Percentiles rank a stretch among this genome's conserved stretches.
These are phyloP conservation scores for Streptanthus diversifolius DNA, from an alignment of 345 rosid genomes.

Conservation along the genomic window DNA sequence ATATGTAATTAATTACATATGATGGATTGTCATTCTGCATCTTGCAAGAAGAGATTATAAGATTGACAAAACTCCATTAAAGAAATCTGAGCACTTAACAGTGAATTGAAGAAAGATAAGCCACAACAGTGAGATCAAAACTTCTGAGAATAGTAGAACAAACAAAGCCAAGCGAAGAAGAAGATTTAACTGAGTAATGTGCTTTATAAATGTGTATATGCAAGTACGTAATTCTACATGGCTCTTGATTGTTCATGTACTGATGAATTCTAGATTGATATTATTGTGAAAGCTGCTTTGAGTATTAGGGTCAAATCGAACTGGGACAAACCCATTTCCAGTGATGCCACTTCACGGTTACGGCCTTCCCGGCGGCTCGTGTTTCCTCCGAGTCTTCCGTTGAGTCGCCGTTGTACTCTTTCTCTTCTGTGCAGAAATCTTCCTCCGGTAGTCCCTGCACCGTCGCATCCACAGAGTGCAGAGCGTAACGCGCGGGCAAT, in stretches of 20 bases:
- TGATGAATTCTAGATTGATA: neutral
- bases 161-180: neutral
- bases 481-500: constrained; percentile 65
- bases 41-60: neutral
- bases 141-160: constrained; percentile 1
- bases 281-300: neutral
- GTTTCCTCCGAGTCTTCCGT: constrained; percentile 36
- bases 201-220: neutral
- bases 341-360: constrained; percentile 69
- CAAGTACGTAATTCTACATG: neutral
- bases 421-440: constrained; percentile 67
- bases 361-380: constrained; percentile 46
- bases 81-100: neutral
- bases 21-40: neutral
- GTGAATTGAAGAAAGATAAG: neutral
- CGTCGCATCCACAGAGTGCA: constrained; percentile 63
- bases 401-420: constrained; percentile 47
- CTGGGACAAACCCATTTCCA: constrained; percentile 86
- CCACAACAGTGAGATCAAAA: neutral
- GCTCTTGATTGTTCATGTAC: neutral
- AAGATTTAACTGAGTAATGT: neutral
- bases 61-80: neutral
- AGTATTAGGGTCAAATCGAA: constrained; percentile 40
- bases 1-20: neutral
- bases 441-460: constrained; percentile 87